phyloP scores from a whole-genome alignment of 225 moss, liverwort and hornwort species.

The Pseudisothecium myosuroides region DNA sequence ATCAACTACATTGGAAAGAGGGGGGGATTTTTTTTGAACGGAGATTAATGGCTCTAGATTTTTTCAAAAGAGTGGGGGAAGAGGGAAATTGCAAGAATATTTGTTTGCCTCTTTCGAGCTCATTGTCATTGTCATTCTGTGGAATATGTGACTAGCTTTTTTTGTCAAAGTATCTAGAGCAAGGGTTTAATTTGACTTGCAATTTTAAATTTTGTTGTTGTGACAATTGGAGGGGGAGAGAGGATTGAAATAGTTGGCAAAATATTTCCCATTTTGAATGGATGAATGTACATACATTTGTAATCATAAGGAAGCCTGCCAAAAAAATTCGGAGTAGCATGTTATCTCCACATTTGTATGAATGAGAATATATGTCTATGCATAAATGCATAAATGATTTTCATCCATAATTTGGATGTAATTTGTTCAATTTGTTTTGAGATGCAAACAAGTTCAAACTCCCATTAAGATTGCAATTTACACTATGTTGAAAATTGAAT shows the following conservation, averaged over 20 bases:
- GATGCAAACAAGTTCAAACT: background rate
- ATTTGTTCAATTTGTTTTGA: background rate
- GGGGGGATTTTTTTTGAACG: no score
- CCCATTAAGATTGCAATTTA: background rate
- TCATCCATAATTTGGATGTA: background rate
- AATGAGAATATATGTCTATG: no score
- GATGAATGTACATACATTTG: background rate
- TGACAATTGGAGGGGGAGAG: background rate
- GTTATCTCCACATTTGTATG: background rate
- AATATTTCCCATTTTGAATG: background rate
- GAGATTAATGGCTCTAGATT: no score
- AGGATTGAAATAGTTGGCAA: background rate
- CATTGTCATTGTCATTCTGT: no score
- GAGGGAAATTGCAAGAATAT: no score
- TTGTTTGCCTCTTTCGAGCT: no score
- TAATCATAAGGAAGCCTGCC: background rate
- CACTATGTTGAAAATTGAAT: background rate
- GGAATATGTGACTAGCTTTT: background rate
- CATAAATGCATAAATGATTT: background rate
- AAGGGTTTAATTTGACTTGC: background rate
- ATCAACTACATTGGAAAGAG: no score
- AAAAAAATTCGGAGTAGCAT: fast-evolving
- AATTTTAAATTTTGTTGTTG: background rate
- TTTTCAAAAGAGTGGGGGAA: no score
- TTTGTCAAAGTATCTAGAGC: background rate